A percentile compares a stretch with the other conserved stretches of the same genome.
Evolutionary conservation across 441 rosid species (phyloP).

Genomic region (Biscutella laevigata): DNA sequence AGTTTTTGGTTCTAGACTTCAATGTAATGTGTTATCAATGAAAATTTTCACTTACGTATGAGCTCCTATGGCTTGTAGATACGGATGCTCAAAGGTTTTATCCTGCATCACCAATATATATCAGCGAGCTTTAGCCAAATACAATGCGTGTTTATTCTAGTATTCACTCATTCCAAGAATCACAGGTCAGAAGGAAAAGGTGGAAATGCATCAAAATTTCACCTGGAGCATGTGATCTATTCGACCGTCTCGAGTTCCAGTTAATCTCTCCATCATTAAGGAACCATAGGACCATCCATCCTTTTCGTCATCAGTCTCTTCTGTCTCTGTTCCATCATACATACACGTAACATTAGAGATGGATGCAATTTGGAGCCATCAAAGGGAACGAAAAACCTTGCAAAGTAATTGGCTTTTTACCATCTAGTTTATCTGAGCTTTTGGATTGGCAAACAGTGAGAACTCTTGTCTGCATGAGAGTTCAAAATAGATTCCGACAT

Average conservation of each 20-base stretch:
- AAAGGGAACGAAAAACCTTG: neutral
- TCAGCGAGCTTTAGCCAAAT: neutral
- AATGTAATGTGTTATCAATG: neutral
- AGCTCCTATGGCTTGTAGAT: constrained; percentile 87
- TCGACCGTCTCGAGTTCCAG: constrained; percentile 73
- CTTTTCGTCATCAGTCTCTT: constrained; percentile 35
- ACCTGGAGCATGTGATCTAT: constrained; percentile 92
- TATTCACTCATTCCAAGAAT: neutral
- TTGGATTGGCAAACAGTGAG: constrained; percentile 80
- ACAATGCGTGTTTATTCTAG: neutral
- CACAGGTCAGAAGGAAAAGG: neutral
- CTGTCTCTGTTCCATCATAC: constrained; percentile 33
- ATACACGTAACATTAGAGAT: neutral
- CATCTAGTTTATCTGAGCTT: constrained; percentile 42
- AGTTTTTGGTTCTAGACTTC: neutral
- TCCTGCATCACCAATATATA: constrained; percentile 48
- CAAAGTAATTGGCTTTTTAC: constrained; percentile 27
- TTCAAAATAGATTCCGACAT: neutral
- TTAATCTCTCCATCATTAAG: constrained; percentile 69
- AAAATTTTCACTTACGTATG: constrained; percentile 62
- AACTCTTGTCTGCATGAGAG: constrained; percentile 50
- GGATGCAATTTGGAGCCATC: too few relatives aligned
- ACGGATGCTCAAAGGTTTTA: constrained; percentile 92
- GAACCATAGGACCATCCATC: constrained; percentile 68
- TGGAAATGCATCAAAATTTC: constrained; percentile 16